Evolutionary conservation across 257 asterid genomes (phyloP).

Genomic region (Solanum habrochaites): DNA sequence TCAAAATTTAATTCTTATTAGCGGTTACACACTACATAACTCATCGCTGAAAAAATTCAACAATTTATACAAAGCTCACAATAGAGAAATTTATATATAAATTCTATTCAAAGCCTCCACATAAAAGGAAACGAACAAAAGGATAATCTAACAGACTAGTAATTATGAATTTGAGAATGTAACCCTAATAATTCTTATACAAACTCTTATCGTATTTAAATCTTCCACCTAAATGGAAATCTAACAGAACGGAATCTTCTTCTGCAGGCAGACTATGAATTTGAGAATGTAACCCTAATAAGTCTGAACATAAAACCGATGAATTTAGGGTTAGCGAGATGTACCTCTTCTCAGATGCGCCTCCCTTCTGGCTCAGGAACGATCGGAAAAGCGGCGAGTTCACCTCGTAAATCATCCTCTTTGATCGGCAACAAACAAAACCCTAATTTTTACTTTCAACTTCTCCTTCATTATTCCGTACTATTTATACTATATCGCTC

Average conservation of each 20-base stretch:
- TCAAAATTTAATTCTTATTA: neutral
- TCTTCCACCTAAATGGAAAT: neutral
- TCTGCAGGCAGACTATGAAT: neutral
- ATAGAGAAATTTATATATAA: neutral
- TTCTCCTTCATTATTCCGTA: neutral
- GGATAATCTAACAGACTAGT: neutral
- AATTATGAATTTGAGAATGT: neutral
- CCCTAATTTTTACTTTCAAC: neutral
- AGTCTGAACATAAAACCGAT: too few species aligned
- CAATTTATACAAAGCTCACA: neutral
- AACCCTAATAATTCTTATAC: too few species aligned
- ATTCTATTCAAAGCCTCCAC: neutral
- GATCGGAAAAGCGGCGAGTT: conserved; percentile 41
- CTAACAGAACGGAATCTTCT: neutral
- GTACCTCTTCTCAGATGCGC: conserved; percentile 27
- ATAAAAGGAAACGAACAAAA: neutral
- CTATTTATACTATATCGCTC: neutral
- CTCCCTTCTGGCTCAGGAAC: conserved; percentile 38
- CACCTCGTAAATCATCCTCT: conserved; percentile 35
- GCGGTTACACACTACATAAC: neutral
- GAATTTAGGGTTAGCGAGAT: too few species aligned
- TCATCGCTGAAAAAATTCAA: neutral
- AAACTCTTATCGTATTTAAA: neutral
- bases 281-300: neutral
- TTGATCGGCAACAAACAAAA: neutral